Percentiles rank a stretch among this genome's conserved stretches.
Evolutionary conservation across 2,329 filamentous ascomycete genomes (phyloP).

Genomic region (Hypoxylon sp.): DNA sequence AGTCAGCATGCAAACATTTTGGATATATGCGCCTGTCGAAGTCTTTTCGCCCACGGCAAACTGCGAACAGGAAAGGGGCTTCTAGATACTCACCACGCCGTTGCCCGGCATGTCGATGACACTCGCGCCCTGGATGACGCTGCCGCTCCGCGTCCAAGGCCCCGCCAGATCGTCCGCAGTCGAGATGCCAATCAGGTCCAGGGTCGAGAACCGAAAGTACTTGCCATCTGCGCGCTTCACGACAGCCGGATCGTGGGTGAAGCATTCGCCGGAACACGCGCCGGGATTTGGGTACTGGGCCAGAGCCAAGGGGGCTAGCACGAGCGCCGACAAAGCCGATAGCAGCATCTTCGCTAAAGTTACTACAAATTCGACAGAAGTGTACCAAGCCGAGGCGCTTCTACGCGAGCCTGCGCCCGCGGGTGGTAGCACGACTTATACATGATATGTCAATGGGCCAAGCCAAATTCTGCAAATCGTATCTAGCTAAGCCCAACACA

Average conservation of each 20-base stretch:
- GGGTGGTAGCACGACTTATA: slow-evolving; percentile 26
- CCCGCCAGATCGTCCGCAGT: slow-evolving; percentile 46
- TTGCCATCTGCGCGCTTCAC: slow-evolving; percentile 49
- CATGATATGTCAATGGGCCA: slow-evolving; percentile 8
- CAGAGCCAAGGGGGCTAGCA: slow-evolving; percentile 27
- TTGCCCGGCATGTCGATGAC: slow-evolving; percentile 49
- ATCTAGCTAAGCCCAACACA: slow-evolving; percentile 2
- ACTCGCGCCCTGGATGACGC: slow-evolving; percentile 51
- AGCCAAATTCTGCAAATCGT: slow-evolving; percentile 1
- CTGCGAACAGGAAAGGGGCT: background rate
- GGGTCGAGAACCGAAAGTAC: slow-evolving; percentile 51
- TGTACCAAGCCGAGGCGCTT: background rate
- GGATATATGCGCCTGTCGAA: no score
- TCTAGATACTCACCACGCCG: slow-evolving; percentile 9
- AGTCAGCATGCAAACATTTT: no score
- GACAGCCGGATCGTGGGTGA: slow-evolving; percentile 49
- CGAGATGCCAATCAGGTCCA: slow-evolving; percentile 48
- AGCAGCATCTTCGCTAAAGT: slow-evolving; percentile 18
- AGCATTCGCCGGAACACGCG: slow-evolving; percentile 49
- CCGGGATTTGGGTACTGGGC: slow-evolving; percentile 45
- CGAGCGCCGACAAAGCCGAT: slow-evolving; percentile 12
- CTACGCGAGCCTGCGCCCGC: background rate
- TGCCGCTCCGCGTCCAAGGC: slow-evolving; percentile 60
- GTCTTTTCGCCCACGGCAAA: no score
- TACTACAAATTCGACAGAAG: background rate